These are phyloP conservation scores for Collybia sp. DNA, from an alignment of 768 basidiomycete genomes.

Conservation along the genomic window DNA sequence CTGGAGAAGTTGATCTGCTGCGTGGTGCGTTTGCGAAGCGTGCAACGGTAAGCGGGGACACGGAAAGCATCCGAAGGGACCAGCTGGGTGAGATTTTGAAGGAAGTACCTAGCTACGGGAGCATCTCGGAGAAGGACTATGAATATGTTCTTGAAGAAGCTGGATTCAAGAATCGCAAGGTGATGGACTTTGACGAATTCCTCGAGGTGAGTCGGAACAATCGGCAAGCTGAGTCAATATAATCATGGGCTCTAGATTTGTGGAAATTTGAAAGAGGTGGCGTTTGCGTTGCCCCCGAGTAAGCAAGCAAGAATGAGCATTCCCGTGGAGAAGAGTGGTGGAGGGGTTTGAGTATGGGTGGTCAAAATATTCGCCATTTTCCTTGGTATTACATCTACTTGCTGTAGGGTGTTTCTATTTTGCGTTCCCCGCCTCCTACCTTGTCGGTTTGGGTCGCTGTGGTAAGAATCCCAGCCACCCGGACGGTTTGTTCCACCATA, in stretches of 20 bases:
- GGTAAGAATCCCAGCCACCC: too few species aligned
- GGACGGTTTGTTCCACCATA: too few species aligned
- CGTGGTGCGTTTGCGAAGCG: conserved; percentile 30
- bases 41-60: conserved; percentile 19
- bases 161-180: conserved; percentile 52
- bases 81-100: conserved; percentile 39
- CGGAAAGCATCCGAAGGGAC: conserved; percentile 32
- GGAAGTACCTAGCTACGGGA: conserved; percentile 54
- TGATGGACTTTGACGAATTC: conserved; percentile 81
- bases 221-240: conserved; percentile 1
- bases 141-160: conserved; percentile 75
- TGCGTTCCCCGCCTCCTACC: too few species aligned
- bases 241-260: conserved; percentile 48
- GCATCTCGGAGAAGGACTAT: conserved; percentile 50
- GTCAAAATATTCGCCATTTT: too few species aligned
- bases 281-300: conserved; percentile 29
- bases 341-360: conserved; percentile 38
- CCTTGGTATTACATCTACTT: too few species aligned
- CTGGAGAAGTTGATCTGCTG: conserved; percentile 37
- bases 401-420: too few species aligned
- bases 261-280: conserved; percentile 67
- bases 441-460: too few species aligned
- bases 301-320: conserved; percentile 33
- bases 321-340: conserved; percentile 53
- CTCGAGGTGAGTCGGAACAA: conserved; percentile 58